A percentile compares a stretch with the other conserved stretches of the same genome.
Evolutionary conservation across 257 asterid species (phyloP).

Genomic region (Solanum medicagineum): DNA sequence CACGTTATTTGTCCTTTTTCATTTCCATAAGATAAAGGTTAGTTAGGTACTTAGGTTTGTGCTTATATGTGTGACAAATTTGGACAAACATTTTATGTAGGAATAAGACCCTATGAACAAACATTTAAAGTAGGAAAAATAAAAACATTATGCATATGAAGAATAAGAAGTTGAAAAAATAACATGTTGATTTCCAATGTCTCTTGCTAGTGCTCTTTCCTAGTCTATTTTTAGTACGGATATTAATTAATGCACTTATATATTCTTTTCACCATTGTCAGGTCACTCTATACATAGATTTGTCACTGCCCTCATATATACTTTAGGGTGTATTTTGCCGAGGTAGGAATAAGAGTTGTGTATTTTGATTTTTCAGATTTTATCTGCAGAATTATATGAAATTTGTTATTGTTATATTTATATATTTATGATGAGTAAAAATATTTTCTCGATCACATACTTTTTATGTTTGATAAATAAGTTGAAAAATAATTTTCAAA

Average conservation of each 20-base stretch:
- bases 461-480: not conserved
- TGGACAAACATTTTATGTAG: not conserved
- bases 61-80: not conserved
- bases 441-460: not conserved
- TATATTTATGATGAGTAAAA: not conserved
- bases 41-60: not conserved
- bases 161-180: not conserved
- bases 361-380: not conserved
- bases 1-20: too few relatives aligned
- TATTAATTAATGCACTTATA: not conserved
- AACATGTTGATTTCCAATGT: not conserved
- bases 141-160: not conserved
- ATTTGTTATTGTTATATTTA: not conserved
- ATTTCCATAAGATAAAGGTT: not conserved
- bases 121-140: not conserved
- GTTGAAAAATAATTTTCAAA: not conserved
- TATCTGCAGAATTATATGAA: not conserved
- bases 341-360: not conserved
- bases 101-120: not conserved
- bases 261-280: constrained; percentile 3
- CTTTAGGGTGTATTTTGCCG: not conserved
- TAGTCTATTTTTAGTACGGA: constrained; percentile 6
- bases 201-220: not conserved
- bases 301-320: not conserved
- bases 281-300: constrained; percentile 14